phyloP scores from a whole-genome alignment of 768 basidiomycete genomes.

The Sporobolomyces pararoseus region DNA sequence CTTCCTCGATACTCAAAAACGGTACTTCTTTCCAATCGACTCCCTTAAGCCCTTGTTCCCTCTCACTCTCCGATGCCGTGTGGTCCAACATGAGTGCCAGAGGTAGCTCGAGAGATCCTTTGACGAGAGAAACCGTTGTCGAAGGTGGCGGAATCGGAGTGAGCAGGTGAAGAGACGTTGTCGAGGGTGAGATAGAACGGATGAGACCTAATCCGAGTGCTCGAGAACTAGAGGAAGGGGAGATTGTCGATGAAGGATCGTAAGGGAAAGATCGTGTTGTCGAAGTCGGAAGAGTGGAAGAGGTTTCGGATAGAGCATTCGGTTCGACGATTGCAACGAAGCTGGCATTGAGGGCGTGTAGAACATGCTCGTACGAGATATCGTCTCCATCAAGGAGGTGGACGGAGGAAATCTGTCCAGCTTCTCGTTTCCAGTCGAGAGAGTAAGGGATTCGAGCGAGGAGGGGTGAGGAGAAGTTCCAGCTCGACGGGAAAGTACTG shows the following conservation, averaged over 20 bases:
- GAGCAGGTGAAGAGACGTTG: constrained; percentile 62
- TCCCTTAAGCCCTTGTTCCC: constrained; percentile 57
- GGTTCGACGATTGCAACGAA: constrained; percentile 67
- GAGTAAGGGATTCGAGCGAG: constrained; percentile 68
- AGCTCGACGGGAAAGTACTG: constrained; percentile 50
- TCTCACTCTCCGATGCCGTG: constrained; percentile 47
- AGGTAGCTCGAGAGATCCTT: constrained; percentile 83
- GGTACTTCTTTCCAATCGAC: constrained; percentile 61
- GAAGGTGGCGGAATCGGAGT: constrained; percentile 63
- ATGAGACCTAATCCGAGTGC: constrained; percentile 76
- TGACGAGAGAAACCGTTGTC: constrained; percentile 58
- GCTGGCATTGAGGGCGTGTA: constrained; percentile 69
- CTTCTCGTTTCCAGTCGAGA: constrained; percentile 56
- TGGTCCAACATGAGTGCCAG: constrained; percentile 83
- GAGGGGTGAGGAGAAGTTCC: constrained; percentile 69
- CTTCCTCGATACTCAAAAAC: constrained; percentile 69
- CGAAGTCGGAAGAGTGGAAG: neutral
- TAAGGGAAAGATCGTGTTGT: constrained; percentile 13
- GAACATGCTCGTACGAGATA: constrained; percentile 66
- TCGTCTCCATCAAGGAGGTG: constrained; percentile 65
- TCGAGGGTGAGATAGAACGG: constrained; percentile 52
- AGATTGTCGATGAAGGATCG: constrained; percentile 50
- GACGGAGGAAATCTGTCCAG: constrained; percentile 58
- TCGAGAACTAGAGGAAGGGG: constrained; percentile 60
- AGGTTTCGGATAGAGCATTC: neutral